Conservation (phyloP, 169 alveolate species). For the Haemoproteus tartakovskyi region DNA sequence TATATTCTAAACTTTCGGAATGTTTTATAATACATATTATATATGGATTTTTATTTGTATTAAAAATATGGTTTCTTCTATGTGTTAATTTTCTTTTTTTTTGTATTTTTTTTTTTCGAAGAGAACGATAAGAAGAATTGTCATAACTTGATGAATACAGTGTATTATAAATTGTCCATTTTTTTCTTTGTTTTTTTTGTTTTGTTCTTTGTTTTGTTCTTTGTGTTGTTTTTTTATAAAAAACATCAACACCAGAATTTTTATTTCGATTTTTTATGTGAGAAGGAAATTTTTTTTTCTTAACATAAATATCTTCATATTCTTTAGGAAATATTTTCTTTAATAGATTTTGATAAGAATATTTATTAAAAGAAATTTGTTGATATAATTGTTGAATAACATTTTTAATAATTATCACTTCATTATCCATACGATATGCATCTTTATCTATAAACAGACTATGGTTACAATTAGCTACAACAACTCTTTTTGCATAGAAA, state of each 20-base stretch:
- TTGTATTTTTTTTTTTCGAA: not conserved
- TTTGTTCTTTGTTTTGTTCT: too few relatives aligned
- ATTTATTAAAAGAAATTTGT: constrained; percentile 29
- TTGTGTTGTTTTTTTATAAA: too few relatives aligned
- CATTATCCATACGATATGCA: constrained; percentile 45
- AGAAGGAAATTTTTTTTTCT: constrained; percentile 46
- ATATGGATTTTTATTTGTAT: constrained; percentile 40
- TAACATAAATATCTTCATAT: constrained; percentile 1
- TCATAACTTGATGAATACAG: too few relatives aligned
- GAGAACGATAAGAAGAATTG: not conserved
- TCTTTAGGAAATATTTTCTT: constrained; percentile 1
- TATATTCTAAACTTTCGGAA: constrained; percentile 77
- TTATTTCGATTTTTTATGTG: too few relatives aligned
- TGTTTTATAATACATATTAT: constrained; percentile 69
- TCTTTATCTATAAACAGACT: constrained; percentile 57
- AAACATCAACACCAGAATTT: too few relatives aligned
- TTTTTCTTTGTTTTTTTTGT: too few relatives aligned
- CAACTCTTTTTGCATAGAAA: constrained; percentile 54
- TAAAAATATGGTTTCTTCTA: too few relatives aligned
- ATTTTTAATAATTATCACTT: constrained; percentile 51
- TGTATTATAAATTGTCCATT: too few relatives aligned
- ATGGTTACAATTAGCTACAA: constrained; percentile 39
- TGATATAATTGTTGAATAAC: constrained; percentile 34
- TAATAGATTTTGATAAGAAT: constrained; percentile 46
- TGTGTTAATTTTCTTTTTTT: too few relatives aligned